Evolutionary conservation across 495 filamentous ascomycete genomes (phyloP).

Genomic region (Cladorrhinum samala): DNA sequence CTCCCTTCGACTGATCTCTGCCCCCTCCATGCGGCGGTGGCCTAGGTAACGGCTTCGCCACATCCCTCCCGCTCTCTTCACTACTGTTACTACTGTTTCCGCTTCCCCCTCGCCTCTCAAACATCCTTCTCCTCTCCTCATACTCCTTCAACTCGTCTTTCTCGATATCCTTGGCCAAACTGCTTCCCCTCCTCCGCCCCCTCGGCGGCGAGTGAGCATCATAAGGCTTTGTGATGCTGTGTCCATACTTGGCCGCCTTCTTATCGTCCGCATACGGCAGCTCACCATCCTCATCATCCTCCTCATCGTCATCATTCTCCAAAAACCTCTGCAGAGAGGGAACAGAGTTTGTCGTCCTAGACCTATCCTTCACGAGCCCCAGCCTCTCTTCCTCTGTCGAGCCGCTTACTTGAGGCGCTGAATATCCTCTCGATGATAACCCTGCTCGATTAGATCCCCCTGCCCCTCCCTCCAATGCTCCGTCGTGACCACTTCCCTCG

Average conservation of each 20-base stretch:
- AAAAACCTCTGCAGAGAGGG: constrained; percentile 24
- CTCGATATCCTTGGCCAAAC: neutral
- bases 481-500: constrained; percentile 28
- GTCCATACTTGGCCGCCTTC: constrained; percentile 33
- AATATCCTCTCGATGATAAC: constrained; percentile 44
- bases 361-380: constrained; percentile 79
- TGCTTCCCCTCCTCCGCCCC: neutral
- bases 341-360: constrained; percentile 39
- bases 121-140: constrained; percentile 6
- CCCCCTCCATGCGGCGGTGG: neutral
- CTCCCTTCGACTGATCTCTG: constrained; percentile 2
- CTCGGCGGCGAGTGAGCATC: neutral
- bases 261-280: constrained; percentile 16
- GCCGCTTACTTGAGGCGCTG: constrained; percentile 39
- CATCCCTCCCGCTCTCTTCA: neutral
- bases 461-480: constrained; percentile 19
- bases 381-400: constrained; percentile 84
- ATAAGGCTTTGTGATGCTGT: constrained; percentile 31
- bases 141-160: constrained; percentile 5
- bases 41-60: neutral
- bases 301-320: constrained; percentile 23
- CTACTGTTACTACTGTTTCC: neutral
- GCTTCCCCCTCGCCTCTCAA: neutral
- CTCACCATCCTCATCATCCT: constrained; percentile 27
- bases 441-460: constrained; percentile 29